These are phyloP conservation scores for Lumnitzera littorea DNA, from an alignment of 345 rosid species.

Conservation along the genomic window DNA sequence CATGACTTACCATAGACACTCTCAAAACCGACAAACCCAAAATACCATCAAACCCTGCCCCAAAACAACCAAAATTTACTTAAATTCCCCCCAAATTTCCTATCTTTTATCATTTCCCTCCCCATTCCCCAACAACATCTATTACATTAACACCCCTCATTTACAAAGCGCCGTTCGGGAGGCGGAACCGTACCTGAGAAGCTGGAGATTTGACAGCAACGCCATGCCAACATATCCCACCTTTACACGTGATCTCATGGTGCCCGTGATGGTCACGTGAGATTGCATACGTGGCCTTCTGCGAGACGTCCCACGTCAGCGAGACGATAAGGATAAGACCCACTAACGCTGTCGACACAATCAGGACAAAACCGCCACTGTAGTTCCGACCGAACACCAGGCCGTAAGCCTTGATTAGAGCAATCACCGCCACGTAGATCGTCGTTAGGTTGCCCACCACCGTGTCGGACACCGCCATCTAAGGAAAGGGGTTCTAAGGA, in stretches of 20 bases:
- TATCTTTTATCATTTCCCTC: no score
- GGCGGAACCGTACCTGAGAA: constrained; percentile 86
- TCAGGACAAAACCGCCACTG: constrained; percentile 62
- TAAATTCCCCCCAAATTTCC: no score
- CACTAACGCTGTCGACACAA: constrained; percentile 55
- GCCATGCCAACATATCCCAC: constrained; percentile 99
- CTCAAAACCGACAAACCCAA: no score
- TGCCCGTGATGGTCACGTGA: constrained; percentile 36
- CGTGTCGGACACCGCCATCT: constrained; percentile 78
- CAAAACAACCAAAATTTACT: no score
- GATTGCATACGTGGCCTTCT: constrained; percentile 63
- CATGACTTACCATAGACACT: no score
- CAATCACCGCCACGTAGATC: constrained; percentile 79
- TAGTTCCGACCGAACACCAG: constrained; percentile 51
- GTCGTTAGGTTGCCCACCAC: constrained; percentile 75
- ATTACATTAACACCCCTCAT: no score
- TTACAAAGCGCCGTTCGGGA: constrained; percentile 24
- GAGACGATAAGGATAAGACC: constrained; percentile 56
- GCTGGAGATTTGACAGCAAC: constrained; percentile 91
- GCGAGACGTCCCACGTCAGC: constrained; percentile 87
- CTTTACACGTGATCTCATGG: constrained; percentile 58
- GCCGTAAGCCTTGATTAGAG: constrained; percentile 59
- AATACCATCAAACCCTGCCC: no score
- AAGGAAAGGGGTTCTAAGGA: background rate
- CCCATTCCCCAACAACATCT: no score